Conservation (phyloP, 1,284 basidiomycete species). For the Ustilago tritici region DNA sequence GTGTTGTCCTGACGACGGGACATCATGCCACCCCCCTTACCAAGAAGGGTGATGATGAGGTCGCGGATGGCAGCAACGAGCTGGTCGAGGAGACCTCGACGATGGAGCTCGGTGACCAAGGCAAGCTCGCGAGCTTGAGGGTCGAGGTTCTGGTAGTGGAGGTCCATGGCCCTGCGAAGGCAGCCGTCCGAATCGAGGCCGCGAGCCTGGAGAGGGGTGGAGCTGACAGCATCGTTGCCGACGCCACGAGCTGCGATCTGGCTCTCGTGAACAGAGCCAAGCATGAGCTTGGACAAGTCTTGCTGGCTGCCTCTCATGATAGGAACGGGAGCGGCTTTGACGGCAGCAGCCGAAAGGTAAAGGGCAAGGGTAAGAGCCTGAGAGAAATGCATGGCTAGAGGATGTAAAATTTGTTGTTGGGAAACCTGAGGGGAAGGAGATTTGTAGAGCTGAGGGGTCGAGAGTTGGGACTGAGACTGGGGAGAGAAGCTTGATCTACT, state of each 20-base stretch:
- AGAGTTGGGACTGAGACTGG: not conserved
- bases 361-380: slow-evolving; percentile 53
- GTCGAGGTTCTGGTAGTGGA: slow-evolving; percentile 36
- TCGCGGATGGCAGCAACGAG: slow-evolving; percentile 51
- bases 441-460: slow-evolving; percentile 7
- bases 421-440: not conserved
- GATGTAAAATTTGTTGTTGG: not conserved
- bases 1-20: slow-evolving; percentile 34
- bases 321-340: slow-evolving; percentile 35
- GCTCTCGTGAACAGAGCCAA: slow-evolving; percentile 30
- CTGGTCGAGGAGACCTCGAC: slow-evolving; percentile 55
- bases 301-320: slow-evolving; percentile 21
- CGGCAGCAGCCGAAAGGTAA: slow-evolving; percentile 51
- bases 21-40: slow-evolving; percentile 39
- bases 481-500: slow-evolving; percentile 20
- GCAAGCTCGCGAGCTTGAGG: slow-evolving; percentile 40
- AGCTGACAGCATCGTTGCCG: slow-evolving; percentile 24
- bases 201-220: slow-evolving; percentile 34
- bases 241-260: slow-evolving; percentile 31
- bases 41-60: slow-evolving; percentile 52
- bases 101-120: slow-evolving; percentile 51
- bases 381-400: slow-evolving; percentile 47
- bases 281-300: slow-evolving; percentile 19
- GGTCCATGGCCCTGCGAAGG: slow-evolving; percentile 37
- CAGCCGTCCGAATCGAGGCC: slow-evolving; percentile 32